These are phyloP conservation scores for Crithidia fasciculata DNA, from an alignment of 208 protist genomes.

Conservation along the genomic window DNA sequence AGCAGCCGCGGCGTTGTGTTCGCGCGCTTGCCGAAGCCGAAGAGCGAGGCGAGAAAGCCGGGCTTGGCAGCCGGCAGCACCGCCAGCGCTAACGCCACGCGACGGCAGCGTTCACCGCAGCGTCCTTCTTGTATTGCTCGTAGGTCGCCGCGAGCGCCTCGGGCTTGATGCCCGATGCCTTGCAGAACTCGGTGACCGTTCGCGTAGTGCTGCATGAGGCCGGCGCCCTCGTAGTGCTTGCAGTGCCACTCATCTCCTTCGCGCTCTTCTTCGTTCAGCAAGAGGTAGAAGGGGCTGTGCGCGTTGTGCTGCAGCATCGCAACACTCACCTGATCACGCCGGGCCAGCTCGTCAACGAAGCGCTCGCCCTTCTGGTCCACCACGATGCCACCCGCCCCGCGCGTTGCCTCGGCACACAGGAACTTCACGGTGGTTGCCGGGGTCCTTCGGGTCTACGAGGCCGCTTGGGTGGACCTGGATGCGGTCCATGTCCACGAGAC, in stretches of 20 bases:
- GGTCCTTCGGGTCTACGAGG: conserved; percentile 91
- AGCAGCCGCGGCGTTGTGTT: neutral
- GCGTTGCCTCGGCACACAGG: conserved; percentile 94
- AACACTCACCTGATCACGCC: conserved; percentile 88
- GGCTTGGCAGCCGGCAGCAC: conserved; percentile 4
- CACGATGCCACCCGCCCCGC: conserved; percentile 93
- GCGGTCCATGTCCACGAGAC: conserved; percentile 64
- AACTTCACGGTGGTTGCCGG: conserved; percentile 85
- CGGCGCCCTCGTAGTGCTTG: conserved; percentile 80
- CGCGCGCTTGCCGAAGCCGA: conserved; percentile 11
- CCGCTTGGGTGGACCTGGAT: conserved; percentile 94
- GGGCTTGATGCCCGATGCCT: conserved; percentile 42
- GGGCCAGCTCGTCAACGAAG: conserved; percentile 94
- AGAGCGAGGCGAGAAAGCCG: conserved; percentile 41
- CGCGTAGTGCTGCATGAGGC: conserved; percentile 71
- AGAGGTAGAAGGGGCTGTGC: conserved; percentile 59
- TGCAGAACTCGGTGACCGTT: conserved; percentile 50
- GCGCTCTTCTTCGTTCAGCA: conserved; percentile 63
- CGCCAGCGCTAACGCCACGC: conserved; percentile 9
- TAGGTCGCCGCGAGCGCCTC: conserved; percentile 46
- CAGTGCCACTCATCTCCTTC: conserved; percentile 78
- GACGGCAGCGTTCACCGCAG: conserved; percentile 30
- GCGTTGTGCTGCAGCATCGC: conserved; percentile 62
- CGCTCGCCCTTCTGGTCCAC: conserved; percentile 53
- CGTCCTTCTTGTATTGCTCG: conserved; percentile 54